These are phyloP conservation scores for Umbelopsis isabellina DNA, from an alignment of 192 early-diverging fungal genomes.

Conservation along the genomic window DNA sequence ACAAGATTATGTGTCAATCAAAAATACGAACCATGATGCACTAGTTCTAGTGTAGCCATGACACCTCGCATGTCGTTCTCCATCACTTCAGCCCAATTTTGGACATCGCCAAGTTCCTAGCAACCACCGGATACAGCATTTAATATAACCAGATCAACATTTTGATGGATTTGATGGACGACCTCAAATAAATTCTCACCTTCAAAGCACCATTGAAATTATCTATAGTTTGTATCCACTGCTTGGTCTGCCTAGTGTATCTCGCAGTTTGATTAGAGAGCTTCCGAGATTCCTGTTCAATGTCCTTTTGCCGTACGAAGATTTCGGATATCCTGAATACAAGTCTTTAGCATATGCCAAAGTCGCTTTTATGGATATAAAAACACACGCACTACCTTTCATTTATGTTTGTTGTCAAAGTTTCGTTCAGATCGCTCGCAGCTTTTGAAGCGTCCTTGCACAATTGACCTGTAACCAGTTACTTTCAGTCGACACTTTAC, in stretches of 20 bases:
- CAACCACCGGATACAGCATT: too few relatives aligned
- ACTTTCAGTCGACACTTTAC: not conserved
- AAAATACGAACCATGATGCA: constrained; percentile 33
- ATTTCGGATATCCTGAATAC: constrained; percentile 55
- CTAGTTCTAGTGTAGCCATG: constrained; percentile 63
- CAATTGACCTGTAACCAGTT: constrained; percentile 54
- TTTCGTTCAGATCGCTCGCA: constrained; percentile 57
- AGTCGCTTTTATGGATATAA: not conserved
- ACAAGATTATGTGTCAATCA: too few relatives aligned
- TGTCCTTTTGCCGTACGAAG: constrained; percentile 64
- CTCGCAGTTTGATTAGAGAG: constrained; percentile 51
- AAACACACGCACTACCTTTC: constrained; percentile 42
- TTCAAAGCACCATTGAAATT: constrained; percentile 80
- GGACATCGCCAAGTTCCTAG: constrained; percentile 85
- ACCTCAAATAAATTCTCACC: constrained; percentile 44
- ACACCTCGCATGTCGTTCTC: constrained; percentile 83
- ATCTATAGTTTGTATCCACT: constrained; percentile 79
- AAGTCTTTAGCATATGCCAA: not conserved
- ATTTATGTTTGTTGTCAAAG: constrained; percentile 61
- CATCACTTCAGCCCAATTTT: constrained; percentile 85
- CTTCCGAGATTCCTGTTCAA: constrained; percentile 64
- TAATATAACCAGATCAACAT: not conserved
- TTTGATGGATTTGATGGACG: not conserved
- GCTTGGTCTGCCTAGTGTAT: constrained; percentile 66
- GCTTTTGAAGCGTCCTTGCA: constrained; percentile 55